phyloP scores from a whole-genome alignment of 768 basidiomycete species.

The Multifurca ochricompacta region DNA sequence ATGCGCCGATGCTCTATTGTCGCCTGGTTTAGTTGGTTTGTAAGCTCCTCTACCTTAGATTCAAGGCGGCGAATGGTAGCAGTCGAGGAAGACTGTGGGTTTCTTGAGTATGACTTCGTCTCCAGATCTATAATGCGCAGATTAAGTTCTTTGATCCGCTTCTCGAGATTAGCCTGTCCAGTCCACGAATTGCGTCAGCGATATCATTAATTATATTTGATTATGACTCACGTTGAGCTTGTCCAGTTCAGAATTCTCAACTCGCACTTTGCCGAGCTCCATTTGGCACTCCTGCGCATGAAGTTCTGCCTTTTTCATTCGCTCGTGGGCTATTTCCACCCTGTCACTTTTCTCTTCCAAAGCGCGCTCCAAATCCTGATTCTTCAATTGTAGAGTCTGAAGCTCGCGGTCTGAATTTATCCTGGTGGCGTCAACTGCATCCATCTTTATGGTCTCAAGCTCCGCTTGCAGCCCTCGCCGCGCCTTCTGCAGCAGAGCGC shows the following conservation, averaged over 20 bases:
- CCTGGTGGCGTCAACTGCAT: slow-evolving; percentile 61
- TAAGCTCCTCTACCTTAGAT: slow-evolving; percentile 65
- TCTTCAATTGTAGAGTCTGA: slow-evolving; percentile 68
- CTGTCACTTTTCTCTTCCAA: slow-evolving; percentile 75
- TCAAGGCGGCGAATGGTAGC: slow-evolving; percentile 51
- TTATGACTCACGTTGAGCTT: slow-evolving; percentile 53
- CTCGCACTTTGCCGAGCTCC: slow-evolving; percentile 65
- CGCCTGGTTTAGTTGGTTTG: slow-evolving; percentile 47
- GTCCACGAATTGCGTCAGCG: slow-evolving; percentile 5
- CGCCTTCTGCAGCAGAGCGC: slow-evolving; percentile 71
- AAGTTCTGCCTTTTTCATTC: slow-evolving; percentile 75
- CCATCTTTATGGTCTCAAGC: slow-evolving; percentile 71
- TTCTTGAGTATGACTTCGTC: slow-evolving; percentile 57
- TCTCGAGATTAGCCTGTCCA: slow-evolving; percentile 69
- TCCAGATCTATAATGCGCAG: slow-evolving; percentile 78
- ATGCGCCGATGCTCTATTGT: slow-evolving; percentile 37
- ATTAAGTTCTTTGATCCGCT: slow-evolving; percentile 78
- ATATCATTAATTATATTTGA: slow-evolving; percentile 14
- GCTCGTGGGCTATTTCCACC: slow-evolving; percentile 59
- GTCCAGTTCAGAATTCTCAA: slow-evolving; percentile 79
- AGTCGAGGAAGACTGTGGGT: slow-evolving; percentile 34
- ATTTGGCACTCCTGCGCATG: slow-evolving; percentile 68
- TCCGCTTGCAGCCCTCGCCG: slow-evolving; percentile 74
- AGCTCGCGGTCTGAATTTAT: slow-evolving; percentile 66
- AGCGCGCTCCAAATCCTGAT: slow-evolving; percentile 72